Evolutionary conservation across 2,329 filamentous ascomycete genomes (phyloP).

Genomic region (Nemania sp.): DNA sequence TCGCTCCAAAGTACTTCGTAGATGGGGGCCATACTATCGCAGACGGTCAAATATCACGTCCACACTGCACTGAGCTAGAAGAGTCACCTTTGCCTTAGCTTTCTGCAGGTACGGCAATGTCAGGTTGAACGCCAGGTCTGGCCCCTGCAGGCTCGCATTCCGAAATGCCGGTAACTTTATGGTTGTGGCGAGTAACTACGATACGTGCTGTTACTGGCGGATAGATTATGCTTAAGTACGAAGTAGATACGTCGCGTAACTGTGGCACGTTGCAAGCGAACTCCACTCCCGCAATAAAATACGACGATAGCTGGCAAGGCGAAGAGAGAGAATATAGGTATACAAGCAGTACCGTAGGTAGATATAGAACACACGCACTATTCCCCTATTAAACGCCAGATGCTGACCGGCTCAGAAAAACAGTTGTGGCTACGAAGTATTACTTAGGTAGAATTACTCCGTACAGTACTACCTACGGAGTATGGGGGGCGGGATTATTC

Average conservation of each 20-base stretch:
- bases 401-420: too few species aligned
- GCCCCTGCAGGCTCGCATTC: slow-evolving; percentile 62
- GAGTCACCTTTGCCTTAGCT: slow-evolving; percentile 41
- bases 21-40: slow-evolving; percentile 48
- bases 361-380: too few species aligned
- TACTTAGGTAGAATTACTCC: too few species aligned
- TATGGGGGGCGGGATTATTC: too few species aligned
- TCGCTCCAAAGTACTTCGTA: too few species aligned
- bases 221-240: slow-evolving; percentile 52
- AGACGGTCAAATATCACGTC: slow-evolving; percentile 64
- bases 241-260: not conserved
- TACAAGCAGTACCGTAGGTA: not conserved
- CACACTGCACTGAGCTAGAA: slow-evolving; percentile 60
- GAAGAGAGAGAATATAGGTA: not conserved
- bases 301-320: not conserved
- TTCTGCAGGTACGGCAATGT: slow-evolving; percentile 25
- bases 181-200: slow-evolving; percentile 54
- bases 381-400: too few species aligned
- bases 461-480: too few species aligned
- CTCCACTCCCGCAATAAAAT: not conserved
- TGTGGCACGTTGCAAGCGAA: not conserved
- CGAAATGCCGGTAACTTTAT: slow-evolving; percentile 67
- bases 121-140: slow-evolving; percentile 44
- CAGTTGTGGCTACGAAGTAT: too few species aligned
- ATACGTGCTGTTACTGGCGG: slow-evolving; percentile 56